A percentile compares a stretch with the other conserved stretches of the same genome.
Conservation (phyloP, 2,329 filamentous ascomycete genomes). For the Fusarium avenaceum region DNA sequence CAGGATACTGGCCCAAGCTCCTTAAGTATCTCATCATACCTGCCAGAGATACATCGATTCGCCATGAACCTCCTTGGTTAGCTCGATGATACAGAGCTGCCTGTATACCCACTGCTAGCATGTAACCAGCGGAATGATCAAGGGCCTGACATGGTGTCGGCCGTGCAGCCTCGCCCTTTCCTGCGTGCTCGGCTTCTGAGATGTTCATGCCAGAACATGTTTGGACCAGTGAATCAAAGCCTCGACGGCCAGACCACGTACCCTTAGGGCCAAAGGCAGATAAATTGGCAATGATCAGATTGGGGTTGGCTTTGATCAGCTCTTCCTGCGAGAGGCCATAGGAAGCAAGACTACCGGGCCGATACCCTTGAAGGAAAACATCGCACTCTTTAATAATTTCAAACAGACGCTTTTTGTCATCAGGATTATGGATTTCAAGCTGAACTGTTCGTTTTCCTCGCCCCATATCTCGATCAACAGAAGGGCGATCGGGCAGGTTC, state of each 20-base stretch:
- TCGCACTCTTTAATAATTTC: constrained; percentile 70
- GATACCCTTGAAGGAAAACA: constrained; percentile 74
- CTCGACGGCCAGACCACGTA: constrained; percentile 58
- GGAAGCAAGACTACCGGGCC: constrained; percentile 66
- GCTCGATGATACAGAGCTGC: constrained; percentile 64
- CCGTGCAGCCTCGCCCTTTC: constrained; percentile 55
- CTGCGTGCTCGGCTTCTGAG: constrained; percentile 64
- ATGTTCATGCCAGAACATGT: constrained; percentile 69
- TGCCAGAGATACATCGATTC: constrained; percentile 68
- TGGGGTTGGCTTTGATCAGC: constrained; percentile 57
- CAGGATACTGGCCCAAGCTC: constrained; percentile 65
- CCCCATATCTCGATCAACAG: constrained; percentile 76
- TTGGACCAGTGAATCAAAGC: constrained; percentile 67
- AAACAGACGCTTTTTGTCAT: constrained; percentile 66
- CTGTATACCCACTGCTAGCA: constrained; percentile 66
- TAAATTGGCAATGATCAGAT: constrained; percentile 64
- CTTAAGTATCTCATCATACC: constrained; percentile 68
- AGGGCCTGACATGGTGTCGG: constrained; percentile 67
- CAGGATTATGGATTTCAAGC: constrained; percentile 67
- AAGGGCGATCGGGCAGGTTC: constrained; percentile 72
- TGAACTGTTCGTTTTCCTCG: constrained; percentile 75
- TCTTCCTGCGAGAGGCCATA: constrained; percentile 56
- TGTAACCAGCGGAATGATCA: constrained; percentile 68
- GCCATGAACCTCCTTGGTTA: constrained; percentile 60
- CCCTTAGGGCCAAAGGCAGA: constrained; percentile 66